Conservation (phyloP, 2,329 filamentous ascomycete genomes). For the Ophiostoma sp. region DNA sequence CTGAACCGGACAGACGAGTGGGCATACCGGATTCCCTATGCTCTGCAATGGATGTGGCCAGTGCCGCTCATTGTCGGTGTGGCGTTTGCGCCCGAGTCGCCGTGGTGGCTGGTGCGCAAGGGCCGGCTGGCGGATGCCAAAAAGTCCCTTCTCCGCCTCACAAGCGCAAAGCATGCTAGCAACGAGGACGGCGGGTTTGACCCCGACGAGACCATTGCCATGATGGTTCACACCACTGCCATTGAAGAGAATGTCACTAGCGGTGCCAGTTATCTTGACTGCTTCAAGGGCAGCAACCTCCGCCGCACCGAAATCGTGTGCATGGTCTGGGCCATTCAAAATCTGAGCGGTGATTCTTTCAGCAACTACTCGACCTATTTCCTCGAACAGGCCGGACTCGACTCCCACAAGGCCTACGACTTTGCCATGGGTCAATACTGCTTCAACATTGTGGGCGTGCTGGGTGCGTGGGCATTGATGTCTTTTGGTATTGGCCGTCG, state of each 20-base stretch:
- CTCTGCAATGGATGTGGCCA: slow-evolving; percentile 75
- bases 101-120: slow-evolving; percentile 73
- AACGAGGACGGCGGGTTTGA: slow-evolving; percentile 64
- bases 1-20: slow-evolving; percentile 61
- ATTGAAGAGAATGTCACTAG: slow-evolving; percentile 68
- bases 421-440: slow-evolving; percentile 64
- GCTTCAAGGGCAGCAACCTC: slow-evolving; percentile 76
- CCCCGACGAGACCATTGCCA: slow-evolving; percentile 79
- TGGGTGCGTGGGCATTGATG: slow-evolving; percentile 82
- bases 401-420: slow-evolving; percentile 54
- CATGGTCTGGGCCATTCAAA: slow-evolving; percentile 65
- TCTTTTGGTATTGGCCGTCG: slow-evolving; percentile 72
- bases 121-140: slow-evolving; percentile 66
- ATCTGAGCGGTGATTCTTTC: slow-evolving; percentile 63
- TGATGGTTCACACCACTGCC: slow-evolving; percentile 89
- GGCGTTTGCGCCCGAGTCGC: slow-evolving; percentile 67
- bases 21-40: slow-evolving; percentile 68
- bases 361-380: slow-evolving; percentile 68
- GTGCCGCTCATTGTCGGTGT: slow-evolving; percentile 66
- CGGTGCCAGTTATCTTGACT: slow-evolving; percentile 76
- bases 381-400: slow-evolving; percentile 59
- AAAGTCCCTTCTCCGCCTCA: slow-evolving; percentile 63
- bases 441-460: slow-evolving; percentile 77
- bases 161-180: slow-evolving; percentile 42
- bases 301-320: slow-evolving; percentile 73